Conservation (phyloP, 148 eudicot genomes). For the Chenopodium formosanum region DNA sequence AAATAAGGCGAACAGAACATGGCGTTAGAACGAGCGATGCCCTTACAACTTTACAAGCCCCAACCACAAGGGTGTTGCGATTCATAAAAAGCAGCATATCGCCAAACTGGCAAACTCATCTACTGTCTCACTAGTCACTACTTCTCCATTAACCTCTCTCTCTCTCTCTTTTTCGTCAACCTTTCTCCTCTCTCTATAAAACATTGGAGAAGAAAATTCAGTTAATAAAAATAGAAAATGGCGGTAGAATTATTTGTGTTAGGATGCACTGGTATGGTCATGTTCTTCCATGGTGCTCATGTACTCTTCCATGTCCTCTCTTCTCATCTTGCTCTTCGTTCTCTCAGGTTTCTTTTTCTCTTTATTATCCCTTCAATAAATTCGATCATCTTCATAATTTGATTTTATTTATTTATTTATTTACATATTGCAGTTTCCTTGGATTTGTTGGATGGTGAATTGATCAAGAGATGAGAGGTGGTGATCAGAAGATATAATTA, state of each 20-base stretch:
- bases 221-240: slow-evolving; percentile 1
- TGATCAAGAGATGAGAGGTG: background rate
- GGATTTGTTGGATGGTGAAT: slow-evolving; percentile 47
- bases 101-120: background rate
- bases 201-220: no score
- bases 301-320: slow-evolving; percentile 50
- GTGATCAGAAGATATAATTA: background rate
- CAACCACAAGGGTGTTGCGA: no score
- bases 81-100: no score
- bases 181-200: no score
- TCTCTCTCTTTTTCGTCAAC: no score
- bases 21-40: no score
- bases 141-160: background rate
- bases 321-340: slow-evolving; percentile 46
- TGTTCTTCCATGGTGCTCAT: slow-evolving; percentile 57
- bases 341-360: slow-evolving; percentile 44
- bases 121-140: background rate
- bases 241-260: slow-evolving; percentile 52
- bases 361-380: background rate
- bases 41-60: no score
- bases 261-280: slow-evolving; percentile 66
- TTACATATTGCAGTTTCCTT: slow-evolving; percentile 42
- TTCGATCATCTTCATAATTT: no score
- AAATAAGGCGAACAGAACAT: no score
- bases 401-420: background rate